Evolutionary conservation across 257 asterid species (phyloP), one percentile per base, ranked within the genome.

Genomic region (Solanum ossicruentum): DNA sequence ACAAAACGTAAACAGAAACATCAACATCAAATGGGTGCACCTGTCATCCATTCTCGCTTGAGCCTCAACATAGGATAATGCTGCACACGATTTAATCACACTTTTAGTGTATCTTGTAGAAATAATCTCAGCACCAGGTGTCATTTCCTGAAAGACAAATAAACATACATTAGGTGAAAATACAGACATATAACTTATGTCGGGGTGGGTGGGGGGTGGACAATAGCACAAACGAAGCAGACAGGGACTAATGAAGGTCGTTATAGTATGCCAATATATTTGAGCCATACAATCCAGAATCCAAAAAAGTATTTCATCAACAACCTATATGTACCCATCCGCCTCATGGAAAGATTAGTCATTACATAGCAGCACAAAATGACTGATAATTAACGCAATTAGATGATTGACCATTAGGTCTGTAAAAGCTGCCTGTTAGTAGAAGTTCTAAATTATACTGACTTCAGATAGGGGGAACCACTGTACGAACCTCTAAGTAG

Each of bases 11-110:
- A 39, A 80, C 60, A 80, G 56, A 66, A 56, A 60, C 41, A 72
- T 56, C 39, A 54, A n/a, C 41, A 72, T 56, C 39, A 54, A n/a
- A 57, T 43, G 72, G 57, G 26, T 70, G 86, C 88, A 97, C 99
- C 98, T 92, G 71, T 97, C 99, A 90, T 95, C 98, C 99, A 97
- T 97, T 93, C 98, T 92, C 23, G 98, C 98, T 94, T 97, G 99
- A 84, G 99, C 99, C 93, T 97, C 99, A 57, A 97, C 92, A 87
- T 97, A 97, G 55, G 99, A 97, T 86, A 97, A 91, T 66, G 99
- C 98, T 81, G 98, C 98, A 88, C 95, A 92, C 45, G 98, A 97
- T 90, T 88, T 95, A 77, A 95, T 96, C 81, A 95, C 94, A 75
- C 98, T 92, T 92, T 95, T 97, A 49, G 98, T 94, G 87, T 89